Percentiles rank a stretch among this genome's conserved stretches.
Evolutionary conservation across 2,329 filamentous ascomycete genomes (phyloP).

Genomic region (Beauveria sp.): DNA sequence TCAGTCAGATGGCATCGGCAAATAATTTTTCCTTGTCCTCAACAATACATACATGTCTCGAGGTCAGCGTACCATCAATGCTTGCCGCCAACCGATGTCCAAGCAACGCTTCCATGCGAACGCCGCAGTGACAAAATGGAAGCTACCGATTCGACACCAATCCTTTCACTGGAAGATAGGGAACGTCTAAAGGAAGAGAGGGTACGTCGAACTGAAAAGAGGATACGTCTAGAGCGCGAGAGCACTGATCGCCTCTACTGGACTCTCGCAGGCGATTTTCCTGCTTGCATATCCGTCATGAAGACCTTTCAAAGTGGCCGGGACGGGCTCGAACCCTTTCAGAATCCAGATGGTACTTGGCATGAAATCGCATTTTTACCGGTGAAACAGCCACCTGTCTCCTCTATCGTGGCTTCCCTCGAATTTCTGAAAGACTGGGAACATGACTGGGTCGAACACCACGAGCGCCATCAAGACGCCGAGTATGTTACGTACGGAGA

Average conservation of each 20-base stretch:
- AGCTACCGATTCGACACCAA: too few relatives aligned
- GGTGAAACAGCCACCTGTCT: slow-evolving; percentile 21
- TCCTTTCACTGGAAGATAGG: too few relatives aligned
- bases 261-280: background rate
- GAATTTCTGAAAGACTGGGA: slow-evolving; percentile 18
- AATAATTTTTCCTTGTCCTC: too few relatives aligned
- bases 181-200: too few relatives aligned
- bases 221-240: too few relatives aligned
- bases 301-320: background rate
- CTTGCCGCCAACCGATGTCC: too few relatives aligned
- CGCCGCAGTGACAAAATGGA: too few relatives aligned
- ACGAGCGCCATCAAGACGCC: slow-evolving; percentile 14
- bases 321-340: background rate
- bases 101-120: too few relatives aligned
- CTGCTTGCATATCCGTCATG: background rate
- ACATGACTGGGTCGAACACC: slow-evolving; percentile 16
- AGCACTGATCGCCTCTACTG: background rate
- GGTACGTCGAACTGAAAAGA: too few relatives aligned
- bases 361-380: slow-evolving; percentile 20
- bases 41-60: too few relatives aligned
- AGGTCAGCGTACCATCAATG: too few relatives aligned
- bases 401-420: slow-evolving; percentile 17
- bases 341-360: slow-evolving; percentile 16
- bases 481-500: slow-evolving; percentile 17
- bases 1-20: too few relatives aligned